phyloP scores from a whole-genome alignment of 2,329 filamentous ascomycete genomes.

The Pochonia chlamydosporia region DNA sequence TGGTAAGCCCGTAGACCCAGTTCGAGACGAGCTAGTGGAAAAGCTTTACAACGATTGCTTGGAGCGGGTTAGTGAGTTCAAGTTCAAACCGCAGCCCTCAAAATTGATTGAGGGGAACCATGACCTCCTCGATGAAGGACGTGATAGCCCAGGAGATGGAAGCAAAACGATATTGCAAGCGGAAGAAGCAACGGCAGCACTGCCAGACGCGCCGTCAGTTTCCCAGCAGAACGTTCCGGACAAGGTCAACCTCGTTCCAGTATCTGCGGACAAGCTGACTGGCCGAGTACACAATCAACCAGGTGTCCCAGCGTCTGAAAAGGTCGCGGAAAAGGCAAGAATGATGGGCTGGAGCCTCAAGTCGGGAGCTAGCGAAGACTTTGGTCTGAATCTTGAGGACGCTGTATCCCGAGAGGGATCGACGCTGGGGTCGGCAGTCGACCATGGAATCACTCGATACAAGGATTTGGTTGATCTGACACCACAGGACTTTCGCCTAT shows the following conservation, averaged over 20 bases:
- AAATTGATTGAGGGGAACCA: constrained; percentile 77
- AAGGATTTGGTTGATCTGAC: constrained; percentile 75
- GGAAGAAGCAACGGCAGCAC: constrained; percentile 63
- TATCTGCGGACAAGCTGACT: constrained; percentile 63
- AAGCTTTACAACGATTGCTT: constrained; percentile 92
- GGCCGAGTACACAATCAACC: constrained; percentile 67
- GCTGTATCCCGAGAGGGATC: constrained; percentile 60
- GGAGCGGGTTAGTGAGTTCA: constrained; percentile 85
- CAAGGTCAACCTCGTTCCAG: constrained; percentile 52
- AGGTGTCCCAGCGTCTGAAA: constrained; percentile 61
- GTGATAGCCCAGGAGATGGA: constrained; percentile 67
- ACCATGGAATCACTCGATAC: constrained; percentile 87
- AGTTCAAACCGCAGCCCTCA: constrained; percentile 65
- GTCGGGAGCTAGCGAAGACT: constrained; percentile 53
- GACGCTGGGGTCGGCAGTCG: constrained; percentile 84
- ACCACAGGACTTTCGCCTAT: constrained; percentile 78
- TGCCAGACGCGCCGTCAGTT: constrained; percentile 49
- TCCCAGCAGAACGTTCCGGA: constrained; percentile 48
- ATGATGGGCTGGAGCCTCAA: constrained; percentile 78
- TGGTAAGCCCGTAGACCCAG: constrained; percentile 69
- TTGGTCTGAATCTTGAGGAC: constrained; percentile 65
- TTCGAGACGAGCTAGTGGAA: constrained; percentile 77
- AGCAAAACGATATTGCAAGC: constrained; percentile 63
- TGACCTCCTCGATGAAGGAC: constrained; percentile 73
- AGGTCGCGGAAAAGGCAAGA: constrained; percentile 71